phyloP scores from a whole-genome alignment of 768 basidiomycete genomes.

The Hydnum rufescens region DNA sequence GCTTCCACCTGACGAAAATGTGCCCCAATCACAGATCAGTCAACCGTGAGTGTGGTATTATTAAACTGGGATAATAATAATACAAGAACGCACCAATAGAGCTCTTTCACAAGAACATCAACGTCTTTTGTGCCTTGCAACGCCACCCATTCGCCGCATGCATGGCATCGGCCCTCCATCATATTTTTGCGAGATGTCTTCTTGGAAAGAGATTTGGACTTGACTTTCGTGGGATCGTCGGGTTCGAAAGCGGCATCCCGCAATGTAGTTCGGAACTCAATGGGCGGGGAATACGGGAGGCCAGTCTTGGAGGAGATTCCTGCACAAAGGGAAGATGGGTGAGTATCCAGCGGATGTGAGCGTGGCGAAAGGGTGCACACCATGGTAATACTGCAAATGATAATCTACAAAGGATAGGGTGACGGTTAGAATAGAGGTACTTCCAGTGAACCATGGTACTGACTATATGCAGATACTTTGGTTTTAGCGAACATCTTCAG shows the following conservation, averaged over 20 bases:
- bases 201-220: no score
- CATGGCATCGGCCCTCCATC: conserved; percentile 59
- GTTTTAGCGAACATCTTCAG: conserved; percentile 5
- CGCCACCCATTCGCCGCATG: conserved; percentile 49
- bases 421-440: background rate
- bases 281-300: conserved; percentile 59
- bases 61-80: no score
- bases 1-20: conserved; percentile 44
- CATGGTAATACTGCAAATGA: conserved; percentile 67
- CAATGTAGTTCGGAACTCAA: conserved; percentile 31
- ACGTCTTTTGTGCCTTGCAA: conserved; percentile 58
- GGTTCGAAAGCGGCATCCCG: conserved; percentile 32
- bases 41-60: no score
- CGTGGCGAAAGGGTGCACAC: conserved; percentile 20
- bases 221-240: no score
- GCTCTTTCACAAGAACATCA: conserved; percentile 56
- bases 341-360: background rate
- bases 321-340: conserved; percentile 14
- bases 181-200: conserved; percentile 33
- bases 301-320: conserved; percentile 53
- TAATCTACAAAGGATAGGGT: conserved; percentile 31
- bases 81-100: conserved; percentile 41
- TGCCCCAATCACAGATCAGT: background rate
- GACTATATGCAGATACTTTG: conserved; percentile 11
- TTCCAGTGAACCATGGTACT: background rate